A percentile compares a stretch with the other conserved stretches of the same genome.
Evolutionary conservation across 75 land plant genomes (phyloP).

Genomic region (Cryptomeria japonica): DNA sequence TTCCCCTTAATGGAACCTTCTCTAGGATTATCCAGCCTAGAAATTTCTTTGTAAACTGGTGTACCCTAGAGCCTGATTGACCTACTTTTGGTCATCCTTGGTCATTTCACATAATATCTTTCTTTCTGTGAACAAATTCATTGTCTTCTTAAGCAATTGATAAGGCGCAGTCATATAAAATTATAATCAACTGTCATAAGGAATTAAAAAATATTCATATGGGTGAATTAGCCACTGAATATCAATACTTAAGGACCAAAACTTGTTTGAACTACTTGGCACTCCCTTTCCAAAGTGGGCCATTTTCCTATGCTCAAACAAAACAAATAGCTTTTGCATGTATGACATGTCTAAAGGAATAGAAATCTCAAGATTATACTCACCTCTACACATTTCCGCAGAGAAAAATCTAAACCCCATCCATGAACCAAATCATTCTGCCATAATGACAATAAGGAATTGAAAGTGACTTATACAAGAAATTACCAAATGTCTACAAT

Average conservation of each 20-base stretch:
- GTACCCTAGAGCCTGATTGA: no score
- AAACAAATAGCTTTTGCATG: not conserved
- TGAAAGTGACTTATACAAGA: not conserved
- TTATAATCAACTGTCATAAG: not conserved
- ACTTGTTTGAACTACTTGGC: not conserved
- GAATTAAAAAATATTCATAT: no score
- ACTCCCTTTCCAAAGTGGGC: not conserved
- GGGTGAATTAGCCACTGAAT: no score
- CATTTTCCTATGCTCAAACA: not conserved
- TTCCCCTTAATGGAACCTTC: no score
- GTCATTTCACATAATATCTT: no score
- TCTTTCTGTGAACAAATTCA: no score
- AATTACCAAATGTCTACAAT: not conserved
- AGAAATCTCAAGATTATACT: not conserved
- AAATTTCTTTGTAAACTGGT: no score
- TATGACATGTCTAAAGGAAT: not conserved
- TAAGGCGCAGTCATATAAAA: not conserved
- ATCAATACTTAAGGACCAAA: no score
- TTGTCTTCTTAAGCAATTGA: no score
- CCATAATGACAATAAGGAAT: constrained; percentile 10
- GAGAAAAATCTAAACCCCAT: constrained; percentile 93
- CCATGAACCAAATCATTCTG: constrained; percentile 98
- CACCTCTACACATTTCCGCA: constrained; percentile 87
- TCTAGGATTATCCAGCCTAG: no score
- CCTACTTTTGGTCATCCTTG: no score